A percentile compares a stretch with the other conserved stretches of the same genome.
Conservation (phyloP, 352 stramenopile genomes). For the Globisporangium alternatum region DNA sequence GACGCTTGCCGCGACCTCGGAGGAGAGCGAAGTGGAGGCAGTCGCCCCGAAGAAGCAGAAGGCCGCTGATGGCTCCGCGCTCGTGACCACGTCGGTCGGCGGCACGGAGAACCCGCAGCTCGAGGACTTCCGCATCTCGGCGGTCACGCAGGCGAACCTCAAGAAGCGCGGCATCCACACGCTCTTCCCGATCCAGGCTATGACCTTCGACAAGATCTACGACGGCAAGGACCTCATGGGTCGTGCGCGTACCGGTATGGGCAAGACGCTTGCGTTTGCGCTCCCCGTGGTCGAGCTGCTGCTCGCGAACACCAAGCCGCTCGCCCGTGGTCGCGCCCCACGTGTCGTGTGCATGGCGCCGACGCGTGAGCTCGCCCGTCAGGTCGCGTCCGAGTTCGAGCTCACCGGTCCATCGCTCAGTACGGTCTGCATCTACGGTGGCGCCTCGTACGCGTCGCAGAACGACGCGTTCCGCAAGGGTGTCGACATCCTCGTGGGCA, state of each 20-base stretch:
- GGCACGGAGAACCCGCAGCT: slow-evolving; percentile 69
- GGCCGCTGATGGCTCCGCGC: background rate
- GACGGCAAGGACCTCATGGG: slow-evolving; percentile 97
- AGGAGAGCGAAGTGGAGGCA: slow-evolving; percentile 53
- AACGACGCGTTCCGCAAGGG: slow-evolving; percentile 86
- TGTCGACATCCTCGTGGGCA: slow-evolving; percentile 92
- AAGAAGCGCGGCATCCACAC: slow-evolving; percentile 77
- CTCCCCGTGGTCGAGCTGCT: slow-evolving; percentile 94
- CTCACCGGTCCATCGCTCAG: slow-evolving; percentile 65
- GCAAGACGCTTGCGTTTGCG: slow-evolving; percentile 98
- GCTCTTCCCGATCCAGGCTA: slow-evolving; percentile 92
- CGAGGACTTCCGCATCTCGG: slow-evolving; percentile 63
- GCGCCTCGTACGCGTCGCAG: slow-evolving; percentile 88
- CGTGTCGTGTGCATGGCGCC: slow-evolving; percentile 96
- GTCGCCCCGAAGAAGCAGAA: slow-evolving; percentile 31
- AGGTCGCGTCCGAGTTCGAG: slow-evolving; percentile 94
- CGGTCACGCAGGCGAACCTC: slow-evolving; percentile 58
- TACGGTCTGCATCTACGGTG: slow-evolving; percentile 92
- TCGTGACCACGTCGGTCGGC: slow-evolving; percentile 31
- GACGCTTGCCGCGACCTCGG: slow-evolving; percentile 38
- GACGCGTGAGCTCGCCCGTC: slow-evolving; percentile 96
- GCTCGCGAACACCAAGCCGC: slow-evolving; percentile 77
- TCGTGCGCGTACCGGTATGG: slow-evolving; percentile 95
- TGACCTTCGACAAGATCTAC: slow-evolving; percentile 95
- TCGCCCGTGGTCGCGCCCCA: slow-evolving; percentile 67